Evolutionary conservation across 2,329 filamentous ascomycete species (phyloP).

Genomic region (Aspergillus sp.): DNA sequence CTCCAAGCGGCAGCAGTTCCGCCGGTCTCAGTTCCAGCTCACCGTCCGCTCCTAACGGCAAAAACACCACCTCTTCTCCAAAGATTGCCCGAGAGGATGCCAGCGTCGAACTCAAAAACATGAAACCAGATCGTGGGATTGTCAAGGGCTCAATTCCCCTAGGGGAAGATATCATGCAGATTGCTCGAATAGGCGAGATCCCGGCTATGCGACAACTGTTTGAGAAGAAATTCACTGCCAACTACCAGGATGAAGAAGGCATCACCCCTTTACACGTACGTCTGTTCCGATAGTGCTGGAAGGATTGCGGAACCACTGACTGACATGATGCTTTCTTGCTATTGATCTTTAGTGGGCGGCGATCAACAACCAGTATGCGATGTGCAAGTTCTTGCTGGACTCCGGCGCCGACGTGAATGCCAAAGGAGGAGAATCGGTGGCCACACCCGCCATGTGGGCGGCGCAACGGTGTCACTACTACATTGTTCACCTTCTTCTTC

Average conservation of each 20-base stretch:
- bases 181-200: slow-evolving; percentile 85
- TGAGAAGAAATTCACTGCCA: slow-evolving; percentile 78
- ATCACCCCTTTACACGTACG: slow-evolving; percentile 93
- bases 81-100: slow-evolving; percentile 31
- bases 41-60: slow-evolving; percentile 28
- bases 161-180: slow-evolving; percentile 90
- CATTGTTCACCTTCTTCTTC: slow-evolving; percentile 86
- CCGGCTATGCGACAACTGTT: slow-evolving; percentile 85
- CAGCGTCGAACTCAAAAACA: slow-evolving; percentile 41
- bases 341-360: slow-evolving; percentile 77
- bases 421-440: slow-evolving; percentile 91
- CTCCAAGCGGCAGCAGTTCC: slow-evolving; percentile 23
- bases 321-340: slow-evolving; percentile 15
- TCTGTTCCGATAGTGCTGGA: slow-evolving; percentile 15
- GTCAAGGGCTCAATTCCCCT: slow-evolving; percentile 38
- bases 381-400: slow-evolving; percentile 92
- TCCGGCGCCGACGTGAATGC: slow-evolving; percentile 86
- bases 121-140: slow-evolving; percentile 29
- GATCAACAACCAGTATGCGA: slow-evolving; percentile 97
- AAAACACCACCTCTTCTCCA: slow-evolving; percentile 32
- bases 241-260: slow-evolving; percentile 83
- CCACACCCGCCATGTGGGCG: slow-evolving; percentile 94
- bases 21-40: slow-evolving; percentile 24
- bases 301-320: neutral
- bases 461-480: slow-evolving; percentile 97